Base-by-base conservation (phyloP, 140 eudicot genomes). In the Stevia rebaudiana region DNA sequence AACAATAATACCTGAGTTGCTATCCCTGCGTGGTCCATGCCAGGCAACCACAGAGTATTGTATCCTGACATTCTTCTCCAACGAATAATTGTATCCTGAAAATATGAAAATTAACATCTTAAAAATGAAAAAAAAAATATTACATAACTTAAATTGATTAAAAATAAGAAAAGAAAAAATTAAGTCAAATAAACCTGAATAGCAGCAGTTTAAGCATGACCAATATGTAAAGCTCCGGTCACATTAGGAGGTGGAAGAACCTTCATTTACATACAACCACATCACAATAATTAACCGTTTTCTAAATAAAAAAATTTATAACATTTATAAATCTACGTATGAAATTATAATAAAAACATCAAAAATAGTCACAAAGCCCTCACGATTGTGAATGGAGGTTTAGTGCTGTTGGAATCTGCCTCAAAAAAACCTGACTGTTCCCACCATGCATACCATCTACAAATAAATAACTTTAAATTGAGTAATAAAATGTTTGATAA, bases 201-300 rank as follows among this genome's bases (percentile, higher is more conserved):
- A 4, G 98, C 91, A 74, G 95, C 86, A 74, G 98, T 92, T 37
- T 88, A 83, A 31, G 98, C 96, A 58, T 92, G 98, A 16, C 99
- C 99, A 25, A 94, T 94, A 63, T 94, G 99, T 31, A 94, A 75
- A 1, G 99, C 97, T 60, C 99, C 99, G 39, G 99, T 94, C 47
- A 94, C 99, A 73, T 94, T 94, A 13, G 99, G 99, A 42, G 99
- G 99, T 72, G 99, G 99, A 37, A 94, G 80, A 70, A 94, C 99
- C 97, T 94, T 70, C 81, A 81, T 37, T 61, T 57, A 33, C 37
- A 7, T 9, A 48, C 28, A 67, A 44, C 35, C 52, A 47, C 52
- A 63, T 63, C 47, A 55, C 48, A 28, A 23, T 39, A 43, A 70
- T 2, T 53, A 49, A 37, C 46, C 12, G 40, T 3, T 31, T 35